Base-by-base conservation (phyloP, 306 rosid genomes). In the Biancaea sappan region DNA sequence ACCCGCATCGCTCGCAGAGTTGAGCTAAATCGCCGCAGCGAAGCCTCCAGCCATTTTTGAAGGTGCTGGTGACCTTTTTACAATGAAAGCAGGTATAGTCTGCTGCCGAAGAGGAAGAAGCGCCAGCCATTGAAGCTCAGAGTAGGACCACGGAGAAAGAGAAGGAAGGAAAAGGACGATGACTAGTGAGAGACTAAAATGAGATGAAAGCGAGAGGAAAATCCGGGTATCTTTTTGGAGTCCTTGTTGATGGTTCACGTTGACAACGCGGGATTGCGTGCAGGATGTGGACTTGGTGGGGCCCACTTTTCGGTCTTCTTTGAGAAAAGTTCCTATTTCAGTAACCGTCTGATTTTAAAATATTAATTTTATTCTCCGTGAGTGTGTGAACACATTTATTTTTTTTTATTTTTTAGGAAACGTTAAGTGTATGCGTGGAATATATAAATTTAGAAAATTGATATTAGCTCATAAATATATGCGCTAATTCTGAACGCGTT, bases 1-100 rank as follows among this genome's bases (percentile, higher is more conserved):
- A 83, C 84, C 84, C 69, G 79, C 84, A 83, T 31, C 3, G 13
- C 1, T 26, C 25, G 19, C 81, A 83, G 32, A 79, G 82, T 15
- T 24, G 32, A 26, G 81, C 69, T 6, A 59, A 76, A n/a, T 10
- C 15, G 1, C 84, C 87, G 34, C n/a, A 12, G 1, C 19, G 7
- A 29, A 59, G 59, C 69, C 1, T 3, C 84, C 87, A 83, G 6
- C 87, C 87, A 7, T 37, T 41, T 6, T 0, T 67, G 66, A 71
- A 44, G 16, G 35, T 16, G 0, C 32, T 4, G 3, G 46, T 52
- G 16, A 32, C 26, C 1, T n/a, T 13, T 21, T 71, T 51, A 69
- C 84, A 83, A 8, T 59, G 37, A 14, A 35, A 79, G 79, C 87
- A 51, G 19, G 3, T 8, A 0, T 47, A 29, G 44, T 16, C 11